phyloP scores from a whole-genome alignment of 148 eudicot species.

The Polygonum aviculare region DNA sequence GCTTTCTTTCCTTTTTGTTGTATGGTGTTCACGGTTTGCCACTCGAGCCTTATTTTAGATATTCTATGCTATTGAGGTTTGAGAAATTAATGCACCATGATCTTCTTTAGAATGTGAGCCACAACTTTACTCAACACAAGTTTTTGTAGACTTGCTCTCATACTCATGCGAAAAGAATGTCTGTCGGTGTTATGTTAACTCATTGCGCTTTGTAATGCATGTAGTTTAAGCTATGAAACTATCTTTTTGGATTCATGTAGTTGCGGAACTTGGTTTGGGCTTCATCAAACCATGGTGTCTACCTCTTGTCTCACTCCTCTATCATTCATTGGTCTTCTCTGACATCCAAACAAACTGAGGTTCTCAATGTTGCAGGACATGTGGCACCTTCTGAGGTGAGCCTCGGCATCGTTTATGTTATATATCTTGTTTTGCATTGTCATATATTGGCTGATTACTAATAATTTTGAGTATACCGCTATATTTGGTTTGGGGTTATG shows the following conservation, averaged over 20 bases:
- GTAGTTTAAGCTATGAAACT: background rate
- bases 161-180: background rate
- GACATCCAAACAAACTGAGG: slow-evolving; percentile 44
- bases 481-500: background rate
- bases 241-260: slow-evolving; percentile 28
- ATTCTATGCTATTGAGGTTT: background rate
- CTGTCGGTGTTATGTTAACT: background rate
- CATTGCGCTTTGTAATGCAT: background rate
- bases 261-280: slow-evolving; percentile 94
- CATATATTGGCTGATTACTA: background rate
- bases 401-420: background rate
- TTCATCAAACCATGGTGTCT: slow-evolving; percentile 80
- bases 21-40: background rate
- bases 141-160: background rate
- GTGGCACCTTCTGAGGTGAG: slow-evolving; percentile 78
- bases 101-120: background rate
- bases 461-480: background rate
- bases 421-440: background rate
- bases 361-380: slow-evolving; percentile 76
- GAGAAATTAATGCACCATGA: background rate
- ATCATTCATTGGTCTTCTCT: slow-evolving; percentile 53
- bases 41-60: background rate
- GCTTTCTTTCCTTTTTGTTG: background rate
- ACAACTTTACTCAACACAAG: background rate
- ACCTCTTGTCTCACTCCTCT: slow-evolving; percentile 64